These are phyloP conservation scores for Fusarium burgessii DNA, from an alignment of 2,329 filamentous ascomycete genomes.

Conservation along the genomic window DNA sequence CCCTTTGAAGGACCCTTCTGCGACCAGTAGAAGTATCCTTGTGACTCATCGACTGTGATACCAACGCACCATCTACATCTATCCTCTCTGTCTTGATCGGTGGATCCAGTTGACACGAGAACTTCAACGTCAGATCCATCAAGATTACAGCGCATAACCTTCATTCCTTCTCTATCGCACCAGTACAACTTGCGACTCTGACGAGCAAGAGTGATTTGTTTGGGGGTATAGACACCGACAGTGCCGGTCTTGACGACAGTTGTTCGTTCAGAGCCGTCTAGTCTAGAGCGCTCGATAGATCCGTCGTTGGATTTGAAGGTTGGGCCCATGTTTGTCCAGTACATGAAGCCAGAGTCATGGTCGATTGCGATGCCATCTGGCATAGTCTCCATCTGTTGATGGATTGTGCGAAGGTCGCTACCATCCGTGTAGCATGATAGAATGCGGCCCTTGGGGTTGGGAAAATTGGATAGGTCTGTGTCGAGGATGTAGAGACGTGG, in stretches of 20 bases:
- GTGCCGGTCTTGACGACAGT: background rate
- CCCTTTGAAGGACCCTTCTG: background rate
- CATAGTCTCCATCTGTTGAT: conserved; percentile 3
- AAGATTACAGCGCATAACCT: conserved; percentile 5
- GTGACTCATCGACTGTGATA: background rate
- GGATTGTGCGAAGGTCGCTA: background rate
- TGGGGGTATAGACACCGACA: background rate
- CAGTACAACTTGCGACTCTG: conserved; percentile 10
- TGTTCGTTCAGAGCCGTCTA: background rate
- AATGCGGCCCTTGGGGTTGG: background rate
- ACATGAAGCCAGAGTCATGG: background rate
- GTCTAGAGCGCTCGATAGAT: background rate
- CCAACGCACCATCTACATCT: background rate
- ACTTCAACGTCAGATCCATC: background rate
- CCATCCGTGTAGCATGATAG: conserved; percentile 11
- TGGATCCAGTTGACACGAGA: background rate
- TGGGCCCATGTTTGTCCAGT: conserved; percentile 9
- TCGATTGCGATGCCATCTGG: conserved; percentile 8
- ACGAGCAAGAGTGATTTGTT: background rate
- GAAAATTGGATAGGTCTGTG: conserved; percentile 4
- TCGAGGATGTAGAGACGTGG: conserved; percentile 12
- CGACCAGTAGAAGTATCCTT: background rate
- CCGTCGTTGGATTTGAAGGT: conserved; percentile 12
- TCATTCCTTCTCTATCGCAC: conserved; percentile 17
- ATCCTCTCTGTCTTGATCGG: background rate